Conservation (phyloP, 176 grass and related monocot species). For the Oryza officinalis region DNA sequence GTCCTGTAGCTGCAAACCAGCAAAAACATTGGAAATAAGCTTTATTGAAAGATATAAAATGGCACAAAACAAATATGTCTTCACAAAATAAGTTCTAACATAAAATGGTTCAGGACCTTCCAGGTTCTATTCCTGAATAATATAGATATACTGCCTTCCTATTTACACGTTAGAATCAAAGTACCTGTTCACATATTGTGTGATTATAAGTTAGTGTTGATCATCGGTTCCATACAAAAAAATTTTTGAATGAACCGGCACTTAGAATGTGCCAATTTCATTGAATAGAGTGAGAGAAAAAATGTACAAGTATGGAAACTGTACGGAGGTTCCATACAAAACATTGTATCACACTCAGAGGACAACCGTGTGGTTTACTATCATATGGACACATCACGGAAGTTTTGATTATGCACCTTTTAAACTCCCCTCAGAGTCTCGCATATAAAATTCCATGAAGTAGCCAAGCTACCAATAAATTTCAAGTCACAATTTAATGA, state of each 20-base stretch:
- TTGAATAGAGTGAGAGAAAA: no score
- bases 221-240: background rate
- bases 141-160: background rate
- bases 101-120: background rate
- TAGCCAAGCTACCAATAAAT: background rate
- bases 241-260: no score
- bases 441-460: background rate
- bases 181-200: background rate
- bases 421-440: background rate
- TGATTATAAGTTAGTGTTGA: background rate
- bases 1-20: slow-evolving; percentile 83
- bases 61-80: slow-evolving; percentile 9
- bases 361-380: background rate
- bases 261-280: no score
- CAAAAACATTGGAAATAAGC: slow-evolving; percentile 14
- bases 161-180: background rate
- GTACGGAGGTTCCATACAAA: background rate
- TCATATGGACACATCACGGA: background rate
- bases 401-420: background rate
- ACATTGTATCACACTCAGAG: background rate
- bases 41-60: slow-evolving; percentile 30
- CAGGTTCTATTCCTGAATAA: background rate
- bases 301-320: no score
- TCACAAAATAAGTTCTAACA: slow-evolving; percentile 1
- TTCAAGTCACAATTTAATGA: background rate